Conservation (phyloP, 306 rosid species). For the Dryas drummondii region DNA sequence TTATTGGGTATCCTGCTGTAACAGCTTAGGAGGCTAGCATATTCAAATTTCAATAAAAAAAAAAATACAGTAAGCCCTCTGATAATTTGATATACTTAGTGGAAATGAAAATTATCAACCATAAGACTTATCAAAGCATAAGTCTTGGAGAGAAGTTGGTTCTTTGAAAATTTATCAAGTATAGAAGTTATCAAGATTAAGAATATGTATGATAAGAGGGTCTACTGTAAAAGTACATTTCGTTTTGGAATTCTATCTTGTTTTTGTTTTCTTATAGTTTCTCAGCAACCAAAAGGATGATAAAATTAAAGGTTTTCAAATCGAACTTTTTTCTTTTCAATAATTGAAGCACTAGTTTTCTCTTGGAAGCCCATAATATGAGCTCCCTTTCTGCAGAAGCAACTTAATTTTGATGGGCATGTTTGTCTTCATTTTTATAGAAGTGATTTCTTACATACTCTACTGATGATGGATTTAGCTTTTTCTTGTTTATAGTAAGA, state of each 20-base stretch:
- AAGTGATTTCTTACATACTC: not conserved
- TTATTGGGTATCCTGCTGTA: not conserved
- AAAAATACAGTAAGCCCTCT: not conserved
- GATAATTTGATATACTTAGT: not conserved
- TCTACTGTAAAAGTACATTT: not conserved
- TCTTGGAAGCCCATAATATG: not conserved
- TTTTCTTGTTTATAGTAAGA: not conserved
- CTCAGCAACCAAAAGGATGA: not conserved
- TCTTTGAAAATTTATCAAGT: not conserved
- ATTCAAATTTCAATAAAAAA: not conserved
- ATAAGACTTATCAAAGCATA: not conserved
- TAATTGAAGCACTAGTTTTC: not conserved
- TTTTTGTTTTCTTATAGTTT: not conserved
- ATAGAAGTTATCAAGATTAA: not conserved
- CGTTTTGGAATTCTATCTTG: not conserved
- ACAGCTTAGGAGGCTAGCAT: not conserved
- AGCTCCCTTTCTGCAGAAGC: not conserved
- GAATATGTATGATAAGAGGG: not conserved
- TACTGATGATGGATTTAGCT: not conserved
- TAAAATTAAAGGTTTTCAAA: not conserved
- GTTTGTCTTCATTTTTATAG: not conserved
- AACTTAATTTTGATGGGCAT: not conserved
- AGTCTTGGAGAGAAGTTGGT: not conserved
- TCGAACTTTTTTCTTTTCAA: not conserved
- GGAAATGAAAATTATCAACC: not conserved